Conservation (phyloP, 1,284 basidiomycete genomes). For the Boletellus deceptivus region DNA sequence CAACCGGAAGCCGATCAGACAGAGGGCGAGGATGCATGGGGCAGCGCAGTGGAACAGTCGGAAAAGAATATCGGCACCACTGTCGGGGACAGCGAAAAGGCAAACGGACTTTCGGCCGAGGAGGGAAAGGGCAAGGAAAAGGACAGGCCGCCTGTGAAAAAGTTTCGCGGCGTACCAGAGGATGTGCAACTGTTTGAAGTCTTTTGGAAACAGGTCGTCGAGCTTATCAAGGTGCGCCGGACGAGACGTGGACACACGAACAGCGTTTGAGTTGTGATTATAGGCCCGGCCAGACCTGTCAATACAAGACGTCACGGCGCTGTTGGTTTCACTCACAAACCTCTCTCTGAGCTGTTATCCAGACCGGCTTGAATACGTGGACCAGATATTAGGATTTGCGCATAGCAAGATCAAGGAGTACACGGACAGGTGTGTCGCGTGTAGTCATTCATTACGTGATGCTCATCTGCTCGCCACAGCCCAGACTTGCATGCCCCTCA, state of each 20-base stretch:
- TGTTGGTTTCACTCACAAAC: conserved; percentile 90
- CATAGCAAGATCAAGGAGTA: conserved; percentile 84
- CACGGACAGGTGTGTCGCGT: conserved; percentile 59
- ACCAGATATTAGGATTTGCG: conserved; percentile 88
- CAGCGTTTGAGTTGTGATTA: not conserved
- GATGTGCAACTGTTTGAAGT: conserved; percentile 93
- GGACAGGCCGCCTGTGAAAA: conserved; percentile 53
- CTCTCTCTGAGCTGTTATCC: conserved; percentile 94
- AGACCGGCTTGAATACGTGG: conserved; percentile 91
- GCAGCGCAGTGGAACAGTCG: conserved; percentile 29
- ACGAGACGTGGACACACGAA: no score
- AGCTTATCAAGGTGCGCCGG: conserved; percentile 81
- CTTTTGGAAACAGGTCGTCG: conserved; percentile 97
- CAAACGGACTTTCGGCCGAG: conserved; percentile 34
- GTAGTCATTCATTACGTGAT: not conserved
- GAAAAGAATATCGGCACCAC: conserved; percentile 30
- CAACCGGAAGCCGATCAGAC: conserved; percentile 6
- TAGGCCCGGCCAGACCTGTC: conserved; percentile 93
- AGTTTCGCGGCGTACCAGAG: conserved; percentile 91
- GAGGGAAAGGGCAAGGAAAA: conserved; percentile 48
- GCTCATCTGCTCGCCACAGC: conserved; percentile 38
- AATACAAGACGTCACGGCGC: conserved; percentile 92
- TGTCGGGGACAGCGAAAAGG: conserved; percentile 22
- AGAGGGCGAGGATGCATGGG: conserved; percentile 36
- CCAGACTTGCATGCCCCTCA: conserved; percentile 84